Base-by-base conservation (phyloP, 2,329 filamentous ascomycete genomes). In the Pyrenophora tritici-repentis region DNA sequence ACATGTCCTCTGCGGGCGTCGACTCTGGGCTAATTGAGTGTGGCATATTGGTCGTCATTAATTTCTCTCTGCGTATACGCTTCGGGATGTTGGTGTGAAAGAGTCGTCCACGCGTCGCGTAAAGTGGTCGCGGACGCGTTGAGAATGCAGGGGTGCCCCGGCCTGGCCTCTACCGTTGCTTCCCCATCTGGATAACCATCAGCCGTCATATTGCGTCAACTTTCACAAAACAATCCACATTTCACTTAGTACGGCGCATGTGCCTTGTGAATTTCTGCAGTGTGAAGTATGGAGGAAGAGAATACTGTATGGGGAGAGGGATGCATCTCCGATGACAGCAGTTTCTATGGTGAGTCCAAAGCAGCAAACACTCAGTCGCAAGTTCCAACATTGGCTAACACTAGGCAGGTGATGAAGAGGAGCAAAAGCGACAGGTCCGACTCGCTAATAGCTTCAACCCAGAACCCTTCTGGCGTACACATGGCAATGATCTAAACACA, bases 11-110 rank as follows among this genome's bases (percentile, higher is more conserved):
- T 36, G 73, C 71, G 24, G 72, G 70, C 9, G 70, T 68, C 14
- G 67, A 68, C 9, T 72, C 65, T 16, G 75, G 70, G 2, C 78
- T 77, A 24, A 75, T 51, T 29, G 77, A 76, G 66, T 80, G 78
- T 50, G 78, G 78, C 78, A 80, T 80, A 31, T 45, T 63, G 55
- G 42, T 24, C 52, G 14, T 50, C 29, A 42, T 49, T 6, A 36
- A 36, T 20, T 35, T 41, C 10, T 36, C 14, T 53, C 20, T 53
- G 31, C 16, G 42, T 43, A 39, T 35, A 39, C 33, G 26, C 22
- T 17, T 40, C 37, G 40, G 43, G 16, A 22, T 47, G 45, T 54
- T 45, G 41, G 22, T 37, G 33, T 49, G 45, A 39, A 52, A 42
- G 35, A 14, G 42, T 41, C 18, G 49, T 42, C 43, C 49, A 54